Base-by-base conservation (phyloP, 2,329 filamentous ascomycete genomes). In the Sporothrix inflata region DNA sequence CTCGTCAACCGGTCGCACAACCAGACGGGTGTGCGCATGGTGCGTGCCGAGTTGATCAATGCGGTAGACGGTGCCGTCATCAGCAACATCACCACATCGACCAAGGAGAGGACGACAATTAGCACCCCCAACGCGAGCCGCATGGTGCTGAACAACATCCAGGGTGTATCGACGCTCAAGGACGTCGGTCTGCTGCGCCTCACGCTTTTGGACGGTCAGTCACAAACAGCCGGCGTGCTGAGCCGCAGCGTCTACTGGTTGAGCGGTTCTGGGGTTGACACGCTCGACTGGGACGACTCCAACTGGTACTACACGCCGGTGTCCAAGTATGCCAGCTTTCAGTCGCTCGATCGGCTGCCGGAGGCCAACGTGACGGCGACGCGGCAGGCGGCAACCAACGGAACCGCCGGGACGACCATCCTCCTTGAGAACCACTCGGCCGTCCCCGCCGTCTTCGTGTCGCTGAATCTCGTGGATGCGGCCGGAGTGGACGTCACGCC, bases 181-280 rank as follows among this genome's bases (percentile, higher is more conserved):
- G 82, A 84, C 6, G 81, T 87, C 0, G 84, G 80, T 0, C 85
- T 90, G 47, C 76, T 90, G 3, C 83, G 85, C 1, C 80, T 91
- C 0, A 74, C 82, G 0, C 81, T 90, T 0, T 72, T 74, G 0
- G 75, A 74, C 1, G 73, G 74, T 0, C 74, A 30, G 21, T 2
- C 40, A 19, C 14, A 73, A 0, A 76, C 77, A 1, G 71, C 75
- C 16, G 65, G 71, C 0, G 74, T 80, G 0, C 75, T 90, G 2
- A 89, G 86, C 73, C 82, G 87, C 1, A 90, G 89, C 74, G 85
- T 89, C 0, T 91, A 91, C 80, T 90, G 88, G 88, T 75, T 90
- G 0, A 76, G 85, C 1, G 77, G 30, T 38, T 5, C 79, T 0
- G 78, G 79, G 0, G 72, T 81, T 0, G 89, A 91, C 75, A 78